Evolutionary conservation across 345 rosid genomes (phyloP), one percentile per base, ranked within the genome.

Genomic region (Sapria himalayana): DNA sequence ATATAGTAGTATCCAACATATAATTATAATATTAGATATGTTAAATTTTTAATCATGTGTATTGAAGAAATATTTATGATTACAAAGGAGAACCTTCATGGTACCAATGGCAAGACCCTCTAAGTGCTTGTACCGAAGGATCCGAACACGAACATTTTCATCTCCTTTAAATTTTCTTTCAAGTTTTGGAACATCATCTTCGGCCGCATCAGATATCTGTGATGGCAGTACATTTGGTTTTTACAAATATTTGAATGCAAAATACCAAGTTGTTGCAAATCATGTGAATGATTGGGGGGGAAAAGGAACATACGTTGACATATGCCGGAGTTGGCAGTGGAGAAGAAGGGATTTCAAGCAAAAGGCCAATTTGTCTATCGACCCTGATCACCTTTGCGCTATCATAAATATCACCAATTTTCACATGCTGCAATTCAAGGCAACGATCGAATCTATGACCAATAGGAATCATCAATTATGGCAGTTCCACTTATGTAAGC

Each of bases 51-150:
- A 22, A n/a, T n/a, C n/a, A n/a, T n/a, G n/a, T n/a, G n/a, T n/a
- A n/a, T n/a, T n/a, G n/a, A n/a, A 43, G 32, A 31, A 40, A n/a
- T 37, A n/a, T 37, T 21, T 8, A 39, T 25, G 5, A 20, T 23
- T 17, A 10, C 9, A 51, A 43, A 57, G 50, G 27, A 10, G 50
- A 52, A 86, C 98, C 98, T 89, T 89, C 67, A 79, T 41, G 50
- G 63, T 65, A 52, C 98, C 98, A 16, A 70, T 63, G 12, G 93
- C 93, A 64, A 82, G 67, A 63, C 98, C 98, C 58, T 89, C 98
- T 73, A 89, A 65, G 60, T 65, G 93, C 65, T 66, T 74, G 50
- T 63, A 67, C 25, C 93, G 91, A 40, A 76, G 73, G 57, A 89
- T 59, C 57, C 98, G 77, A 51, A 71, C 81, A 54, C 98, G 98